Base-by-base conservation (phyloP, 1,284 basidiomycete species). In the Trametes versicolor region DNA sequence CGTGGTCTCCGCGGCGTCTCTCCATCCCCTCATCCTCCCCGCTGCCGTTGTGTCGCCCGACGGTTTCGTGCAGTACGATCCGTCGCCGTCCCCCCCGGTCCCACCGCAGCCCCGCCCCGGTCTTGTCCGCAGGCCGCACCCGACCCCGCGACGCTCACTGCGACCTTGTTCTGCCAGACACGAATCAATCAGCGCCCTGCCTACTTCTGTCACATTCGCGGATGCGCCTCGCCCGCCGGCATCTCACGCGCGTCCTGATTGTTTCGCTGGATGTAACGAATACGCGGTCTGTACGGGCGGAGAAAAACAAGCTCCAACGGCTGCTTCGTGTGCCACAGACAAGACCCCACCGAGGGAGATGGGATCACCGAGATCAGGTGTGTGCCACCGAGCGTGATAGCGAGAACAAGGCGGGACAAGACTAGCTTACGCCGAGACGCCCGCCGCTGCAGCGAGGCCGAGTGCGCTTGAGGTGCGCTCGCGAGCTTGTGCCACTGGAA, bases 1-100 rank as follows among this genome's bases (percentile, higher is more conserved):
- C 67, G 55, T 59, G 32, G 52, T 66, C 59, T 62, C 49, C 34
- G 49, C 29, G 37, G 60, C 62, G 43, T 64, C 64, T 69, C 62
- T 60, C 23, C 59, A 45, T 53, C 10, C 51, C 59, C 36, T 54
- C 59, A 29, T 15, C 59, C 41, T 25, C 32, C 25, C 51, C 58
- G 23, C 25, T 25, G 49, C 50, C n/a, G 23, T 37, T 21, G 43
- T 45, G 43, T 19, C 8, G 29, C 27, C 29, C 32, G 29, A 13
- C 25, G 1, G 27, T n/a, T 32, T 9, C 10, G 12, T 7, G 23
- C 2, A 15, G 50, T 36, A 3, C 34, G 17, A 23, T 15, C 19
- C 50, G 29, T 27, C 36, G 6, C 27, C 17, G 48, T 29, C 49
- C 27, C 8, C 32, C 19, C 43, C 37, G 50, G 9, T 19, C 23